Conservation (phyloP, 169 alveolate genomes). For the Plasmodium inui region DNA sequence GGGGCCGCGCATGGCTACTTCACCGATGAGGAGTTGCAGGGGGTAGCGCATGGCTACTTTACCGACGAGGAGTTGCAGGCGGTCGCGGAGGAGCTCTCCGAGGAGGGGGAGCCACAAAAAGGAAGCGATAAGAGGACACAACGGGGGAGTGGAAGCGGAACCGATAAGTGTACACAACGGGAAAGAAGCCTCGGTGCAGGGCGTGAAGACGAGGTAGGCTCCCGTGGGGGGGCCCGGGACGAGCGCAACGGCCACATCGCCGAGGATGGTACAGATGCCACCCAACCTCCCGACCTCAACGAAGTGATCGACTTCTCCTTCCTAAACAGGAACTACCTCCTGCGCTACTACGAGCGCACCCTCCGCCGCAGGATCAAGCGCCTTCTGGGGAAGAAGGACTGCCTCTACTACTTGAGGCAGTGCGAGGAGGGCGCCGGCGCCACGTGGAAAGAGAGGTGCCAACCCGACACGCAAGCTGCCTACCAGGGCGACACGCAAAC, state of each 20-base stretch:
- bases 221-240: too few species aligned
- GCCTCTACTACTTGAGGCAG: constrained; percentile 6
- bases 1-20: neutral
- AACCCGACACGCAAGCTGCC: too few species aligned
- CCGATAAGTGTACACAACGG: neutral
- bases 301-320: constrained; percentile 26
- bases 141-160: neutral
- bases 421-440: neutral
- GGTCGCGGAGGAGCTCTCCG: neutral
- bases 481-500: constrained; percentile 2
- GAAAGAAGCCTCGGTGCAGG: neutral
- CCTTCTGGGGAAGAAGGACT: constrained; percentile 19
- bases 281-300: neutral
- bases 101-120: too few species aligned
- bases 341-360: neutral
- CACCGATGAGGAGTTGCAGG: constrained; percentile 64
- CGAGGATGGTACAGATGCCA: neutral
- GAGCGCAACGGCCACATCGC: neutral
- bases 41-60: neutral
- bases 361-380: constrained; percentile 1
- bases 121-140: too few species aligned
- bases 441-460: neutral
- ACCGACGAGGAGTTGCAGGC: constrained; percentile 52
- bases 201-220: neutral
- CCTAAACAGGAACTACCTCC: constrained; percentile 7